Conservation (phyloP, 352 stramenopile genomes). For the Hyaloperonospora brassicae region DNA sequence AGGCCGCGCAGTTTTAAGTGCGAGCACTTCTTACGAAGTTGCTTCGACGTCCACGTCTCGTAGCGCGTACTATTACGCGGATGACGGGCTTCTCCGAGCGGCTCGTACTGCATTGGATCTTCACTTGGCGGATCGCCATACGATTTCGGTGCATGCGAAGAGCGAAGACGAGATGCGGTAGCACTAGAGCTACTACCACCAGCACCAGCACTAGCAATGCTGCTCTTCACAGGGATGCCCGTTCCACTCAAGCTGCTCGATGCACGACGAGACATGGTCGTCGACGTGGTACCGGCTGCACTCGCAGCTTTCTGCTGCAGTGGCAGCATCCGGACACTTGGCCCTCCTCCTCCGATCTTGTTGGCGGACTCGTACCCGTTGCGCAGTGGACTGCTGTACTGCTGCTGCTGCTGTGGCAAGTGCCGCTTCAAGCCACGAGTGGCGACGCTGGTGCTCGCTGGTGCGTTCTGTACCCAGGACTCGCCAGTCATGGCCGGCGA, state of each 20-base stretch:
- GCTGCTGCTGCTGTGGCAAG: constrained; percentile 24
- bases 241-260: constrained; percentile 11
- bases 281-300: constrained; percentile 7
- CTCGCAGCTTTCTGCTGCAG: constrained; percentile 7
- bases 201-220: too few relatives aligned
- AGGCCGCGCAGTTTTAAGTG: constrained; percentile 69
- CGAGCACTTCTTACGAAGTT: constrained; percentile 75
- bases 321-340: constrained; percentile 1
- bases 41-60: constrained; percentile 78
- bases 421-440: constrained; percentile 36
- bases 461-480: constrained; percentile 12
- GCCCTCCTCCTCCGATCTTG: neutral
- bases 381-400: constrained; percentile 19
- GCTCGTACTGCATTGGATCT: constrained; percentile 34
- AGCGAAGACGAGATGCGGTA: constrained; percentile 3
- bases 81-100: constrained; percentile 38
- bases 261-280: constrained; percentile 7
- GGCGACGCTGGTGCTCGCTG: neutral
- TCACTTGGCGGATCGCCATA: constrained; percentile 25
- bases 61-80: constrained; percentile 55
- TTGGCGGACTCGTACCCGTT: constrained; percentile 3
- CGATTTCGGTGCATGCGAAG: neutral
- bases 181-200: too few relatives aligned
- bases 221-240: neutral
- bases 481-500: constrained; percentile 26